Base-by-base conservation (phyloP, 768 basidiomycete genomes). In the Lentinula raphanica region DNA sequence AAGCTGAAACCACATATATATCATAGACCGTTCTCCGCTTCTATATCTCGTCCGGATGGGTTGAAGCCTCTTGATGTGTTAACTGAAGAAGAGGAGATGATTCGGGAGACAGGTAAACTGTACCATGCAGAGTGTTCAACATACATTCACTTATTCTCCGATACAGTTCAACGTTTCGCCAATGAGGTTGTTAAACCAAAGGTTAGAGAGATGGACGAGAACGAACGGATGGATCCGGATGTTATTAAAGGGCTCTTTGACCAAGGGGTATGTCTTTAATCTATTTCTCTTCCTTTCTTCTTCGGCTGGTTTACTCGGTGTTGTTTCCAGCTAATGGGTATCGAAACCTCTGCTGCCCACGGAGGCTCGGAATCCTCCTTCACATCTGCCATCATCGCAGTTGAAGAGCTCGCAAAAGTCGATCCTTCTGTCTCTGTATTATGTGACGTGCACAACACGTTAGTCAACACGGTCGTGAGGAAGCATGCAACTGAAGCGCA, bases 381-480 rank as follows among this genome's bases (percentile, higher is more conserved):
- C 73, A 97, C 90, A 0, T 86, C 92, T 1, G 95, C 97, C 19
- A 92, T 99, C 65, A 94, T 99, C 64, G 91, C 87, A 21, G 94
- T 99, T 45, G 97, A 99, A 66, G 97, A 99, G 69, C 87, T 99
- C 28, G 96, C 97, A 32, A 94, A 92, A 67, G 79, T 98, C 36
- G 97, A 99, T 70, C 93, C 97, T 0, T 92, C 92, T 3, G 96
- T 99, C 15, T 97, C 95, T 3, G 97, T 98, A 27, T 74, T 96
- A 70, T 95, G 92, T 63, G 97, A 99, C 67, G 97, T 99, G 3
- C 97, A 99, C 79, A 98, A 98, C 71, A 99, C 97, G 12, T 85
- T 99, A 38, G 92, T 98, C 62, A 96, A 98, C 75, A 97, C 96
- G 35, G 87, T 98, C 63, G 72, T 98, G 64, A 85, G 96, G 58